Conservation (phyloP, 106 monocot species). For the Allium fistulosum region DNA sequence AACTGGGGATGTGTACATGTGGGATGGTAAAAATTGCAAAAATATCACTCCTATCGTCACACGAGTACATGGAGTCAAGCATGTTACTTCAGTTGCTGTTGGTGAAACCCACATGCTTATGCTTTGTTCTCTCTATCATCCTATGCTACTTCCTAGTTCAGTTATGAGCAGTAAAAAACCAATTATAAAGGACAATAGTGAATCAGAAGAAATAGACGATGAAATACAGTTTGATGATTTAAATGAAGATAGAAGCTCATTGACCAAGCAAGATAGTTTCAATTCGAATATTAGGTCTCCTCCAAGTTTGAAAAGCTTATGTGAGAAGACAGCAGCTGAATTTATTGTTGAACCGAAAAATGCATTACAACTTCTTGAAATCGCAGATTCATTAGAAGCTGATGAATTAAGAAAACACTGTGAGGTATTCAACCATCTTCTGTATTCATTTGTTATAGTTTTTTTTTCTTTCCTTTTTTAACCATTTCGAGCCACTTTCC, state of each 20-base stretch:
- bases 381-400: conserved; percentile 90
- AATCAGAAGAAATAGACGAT: conserved; percentile 65
- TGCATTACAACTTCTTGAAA: conserved; percentile 79
- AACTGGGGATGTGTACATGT: conserved; percentile 87
- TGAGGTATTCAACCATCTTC: conserved; percentile 46
- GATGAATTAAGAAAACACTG: conserved; percentile 68
- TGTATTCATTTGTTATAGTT: neutral
- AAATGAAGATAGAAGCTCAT: conserved; percentile 14
- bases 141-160: conserved; percentile 24
- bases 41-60: conserved; percentile 43
- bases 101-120: conserved; percentile 92
- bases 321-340: conserved; percentile 79
- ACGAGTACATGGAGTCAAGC: conserved; percentile 82
- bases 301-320: conserved; percentile 88
- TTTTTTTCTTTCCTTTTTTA: too few species aligned
- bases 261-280: conserved; percentile 11
- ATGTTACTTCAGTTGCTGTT: conserved; percentile 78
- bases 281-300: conserved; percentile 6
- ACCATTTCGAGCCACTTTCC: too few species aligned
- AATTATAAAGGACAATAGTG: conserved; percentile 18
- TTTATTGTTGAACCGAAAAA: conserved; percentile 83
- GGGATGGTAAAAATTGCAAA: conserved; percentile 82
- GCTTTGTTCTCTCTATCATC: conserved; percentile 78
- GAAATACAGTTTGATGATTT: conserved; percentile 49
- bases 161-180: conserved; percentile 10